phyloP scores from a whole-genome alignment of 2,329 filamentous ascomycete genomes.

The Fonsecaea erecta region DNA sequence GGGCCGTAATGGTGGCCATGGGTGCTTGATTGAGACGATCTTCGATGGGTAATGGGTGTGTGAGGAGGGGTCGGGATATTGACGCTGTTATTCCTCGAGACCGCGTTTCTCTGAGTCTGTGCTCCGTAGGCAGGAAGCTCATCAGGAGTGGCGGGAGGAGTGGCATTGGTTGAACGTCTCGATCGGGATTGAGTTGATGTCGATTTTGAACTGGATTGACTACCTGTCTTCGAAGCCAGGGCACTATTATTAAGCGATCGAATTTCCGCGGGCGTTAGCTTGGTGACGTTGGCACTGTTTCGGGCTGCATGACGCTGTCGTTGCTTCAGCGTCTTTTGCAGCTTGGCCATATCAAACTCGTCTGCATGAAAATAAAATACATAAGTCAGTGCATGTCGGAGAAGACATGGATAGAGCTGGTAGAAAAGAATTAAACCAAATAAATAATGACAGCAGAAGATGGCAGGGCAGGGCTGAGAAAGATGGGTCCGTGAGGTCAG shows the following conservation, averaged over 20 bases:
- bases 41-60: constrained; percentile 30
- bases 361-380: constrained; percentile 24
- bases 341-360: constrained; percentile 38
- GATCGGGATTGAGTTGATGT: constrained; percentile 22
- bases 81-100: constrained; percentile 24
- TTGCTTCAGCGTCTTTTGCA: constrained; percentile 37
- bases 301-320: constrained; percentile 31
- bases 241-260: constrained; percentile 36
- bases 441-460: constrained; percentile 2
- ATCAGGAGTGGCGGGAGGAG: constrained; percentile 32
- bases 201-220: constrained; percentile 31
- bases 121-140: constrained; percentile 17
- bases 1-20: constrained; percentile 20
- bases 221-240: constrained; percentile 30
- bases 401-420: constrained; percentile 20
- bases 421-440: background rate
- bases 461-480: constrained; percentile 14
- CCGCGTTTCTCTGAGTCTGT: constrained; percentile 17
- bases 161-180: constrained; percentile 28
- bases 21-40: constrained; percentile 30
- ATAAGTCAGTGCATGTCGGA: constrained; percentile 25
- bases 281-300: constrained; percentile 33
- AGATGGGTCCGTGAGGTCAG: constrained; percentile 14
- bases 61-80: constrained; percentile 33
- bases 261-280: constrained; percentile 37